Evolutionary conservation across 1,139 yeast genomes (phyloP).

Genomic region (Suhomyces guaymorum): DNA sequence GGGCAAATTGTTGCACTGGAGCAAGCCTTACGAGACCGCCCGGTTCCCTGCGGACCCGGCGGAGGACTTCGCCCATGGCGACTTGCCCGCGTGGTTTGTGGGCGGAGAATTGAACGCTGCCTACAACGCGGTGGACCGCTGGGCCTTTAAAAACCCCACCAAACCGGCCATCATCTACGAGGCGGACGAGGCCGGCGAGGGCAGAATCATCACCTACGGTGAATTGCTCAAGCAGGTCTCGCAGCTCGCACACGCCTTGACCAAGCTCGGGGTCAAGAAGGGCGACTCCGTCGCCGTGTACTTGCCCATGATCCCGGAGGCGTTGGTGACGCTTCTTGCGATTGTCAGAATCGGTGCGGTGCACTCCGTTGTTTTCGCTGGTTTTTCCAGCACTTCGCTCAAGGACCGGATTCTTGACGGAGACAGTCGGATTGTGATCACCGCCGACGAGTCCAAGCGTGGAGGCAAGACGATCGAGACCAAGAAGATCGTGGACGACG

Average conservation of each 20-base stretch:
- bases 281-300: slow-evolving; percentile 87
- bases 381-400: slow-evolving; percentile 73
- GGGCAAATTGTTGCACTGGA: slow-evolving; percentile 67
- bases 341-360: slow-evolving; percentile 78
- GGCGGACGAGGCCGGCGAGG: slow-evolving; percentile 73
- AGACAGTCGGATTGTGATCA: slow-evolving; percentile 69
- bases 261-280: slow-evolving; percentile 66
- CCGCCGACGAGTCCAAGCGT: slow-evolving; percentile 79
- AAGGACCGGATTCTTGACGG: slow-evolving; percentile 79
- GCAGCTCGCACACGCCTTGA: slow-evolving; percentile 68
- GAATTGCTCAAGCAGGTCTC: slow-evolving; percentile 70
- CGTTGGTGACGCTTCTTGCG: slow-evolving; percentile 70
- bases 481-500: slow-evolving; percentile 81
- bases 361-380: slow-evolving; percentile 84
- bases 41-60: slow-evolving; percentile 53
- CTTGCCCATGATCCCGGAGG: slow-evolving; percentile 86
- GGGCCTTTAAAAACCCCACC: slow-evolving; percentile 69
- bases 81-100: slow-evolving; percentile 74
- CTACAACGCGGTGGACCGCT: slow-evolving; percentile 78
- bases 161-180: slow-evolving; percentile 79
- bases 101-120: slow-evolving; percentile 77
- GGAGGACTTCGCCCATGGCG: slow-evolving; percentile 61
- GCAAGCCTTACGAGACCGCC: slow-evolving; percentile 57
- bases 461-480: slow-evolving; percentile 85
- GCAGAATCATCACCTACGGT: slow-evolving; percentile 65